Evolutionary conservation across 2,329 filamentous ascomycete genomes (phyloP), one percentile per base, ranked within the genome.

Genomic region (Trichoderma koningii): DNA sequence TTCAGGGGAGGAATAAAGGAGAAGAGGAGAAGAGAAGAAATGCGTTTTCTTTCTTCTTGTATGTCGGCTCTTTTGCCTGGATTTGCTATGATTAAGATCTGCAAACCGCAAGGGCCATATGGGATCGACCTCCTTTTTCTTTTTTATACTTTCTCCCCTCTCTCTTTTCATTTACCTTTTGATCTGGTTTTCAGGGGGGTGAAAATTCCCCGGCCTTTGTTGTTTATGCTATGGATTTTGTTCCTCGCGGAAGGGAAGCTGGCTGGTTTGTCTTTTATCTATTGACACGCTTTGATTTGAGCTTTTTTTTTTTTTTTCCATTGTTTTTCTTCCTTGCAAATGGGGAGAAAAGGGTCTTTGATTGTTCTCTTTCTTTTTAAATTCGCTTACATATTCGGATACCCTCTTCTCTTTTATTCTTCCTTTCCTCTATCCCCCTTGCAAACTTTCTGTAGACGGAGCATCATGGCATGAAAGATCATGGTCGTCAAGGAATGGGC

Each of bases 381-480:
- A 55, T 63, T 63, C 59, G 59, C 42, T 63, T 38, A 47, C 48
- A 47, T 47, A 21, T 52, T 62, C 42, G 6, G 48, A 52, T 53
- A n/a, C 5, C 30, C 34, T 45, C 23, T 21, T 5, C 42, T 23
- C 17, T 0, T 3, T n/a, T 12, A 19, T 45, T 5, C 19, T n/a
- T 23, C 12, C 21, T 1, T 21, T 2, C 15, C 5, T 28, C 1
- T 1, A 7, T 23, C 12, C 6, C 51, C 14, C 23, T n/a, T 41
- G 53, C 7, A 28, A 28, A 23, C 42, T 15, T 30, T 34, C 17
- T 30, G 2, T 26, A 38, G 34, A 38, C 12, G 34, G 34, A 38
- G 34, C 12, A 14, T 38, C 34, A 38, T 38, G 34, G 34, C 34
- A 2, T 38, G 12, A 38, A 34, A 12, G 34, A 30, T 14, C 34